Base-by-base conservation (phyloP, 2,329 filamentous ascomycete genomes). In the Neonectria ditissima region DNA sequence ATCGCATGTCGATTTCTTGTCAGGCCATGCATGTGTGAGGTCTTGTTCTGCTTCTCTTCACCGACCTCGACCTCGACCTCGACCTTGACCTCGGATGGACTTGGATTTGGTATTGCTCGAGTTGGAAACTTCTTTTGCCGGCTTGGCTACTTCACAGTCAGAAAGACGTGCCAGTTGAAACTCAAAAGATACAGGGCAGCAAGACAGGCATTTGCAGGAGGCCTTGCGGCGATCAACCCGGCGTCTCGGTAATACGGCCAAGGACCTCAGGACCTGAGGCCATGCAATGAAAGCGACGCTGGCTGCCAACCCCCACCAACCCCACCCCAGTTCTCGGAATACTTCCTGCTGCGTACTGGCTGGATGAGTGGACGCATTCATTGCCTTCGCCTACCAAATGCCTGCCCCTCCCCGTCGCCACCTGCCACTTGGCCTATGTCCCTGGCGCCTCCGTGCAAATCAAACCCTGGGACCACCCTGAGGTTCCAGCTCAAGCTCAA, bases 21-120 rank as follows among this genome's bases (percentile, higher is more conserved):
- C 55, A 58, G 41, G 43, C 50, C 34, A 55, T 62, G 54, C 47
- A n/a, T 37, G 16, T 32, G 45, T 51, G 32, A n/a, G 51, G 10
- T 43, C n/a, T 48, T 54, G 43, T 22, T 4, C 39, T 30, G 37
- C 50, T 30, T 18, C 14, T 45, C 20, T 41, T 61, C 58, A 61
- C 58, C 51, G 44, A 51, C 52, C n/a, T n/a, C n/a, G n/a, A n/a
- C n/a, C n/a, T n/a, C n/a, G n/a, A n/a, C n/a, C n/a, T n/a, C n/a
- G n/a, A n/a, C n/a, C n/a, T n/a, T n/a, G n/a, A n/a, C n/a, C 32
- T 22, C 30, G 6, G 32, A 7, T 48, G 13, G 26, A 39, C 39
- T 28, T 34, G 13, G 26, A 39, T 28, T 28, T 34, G 39, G 41
- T 7, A 8, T 16, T 47, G 5, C n/a, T 39, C 11, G 28, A 7